phyloP scores from a whole-genome alignment of 257 asterid species.

The Jacaranda copaia region DNA sequence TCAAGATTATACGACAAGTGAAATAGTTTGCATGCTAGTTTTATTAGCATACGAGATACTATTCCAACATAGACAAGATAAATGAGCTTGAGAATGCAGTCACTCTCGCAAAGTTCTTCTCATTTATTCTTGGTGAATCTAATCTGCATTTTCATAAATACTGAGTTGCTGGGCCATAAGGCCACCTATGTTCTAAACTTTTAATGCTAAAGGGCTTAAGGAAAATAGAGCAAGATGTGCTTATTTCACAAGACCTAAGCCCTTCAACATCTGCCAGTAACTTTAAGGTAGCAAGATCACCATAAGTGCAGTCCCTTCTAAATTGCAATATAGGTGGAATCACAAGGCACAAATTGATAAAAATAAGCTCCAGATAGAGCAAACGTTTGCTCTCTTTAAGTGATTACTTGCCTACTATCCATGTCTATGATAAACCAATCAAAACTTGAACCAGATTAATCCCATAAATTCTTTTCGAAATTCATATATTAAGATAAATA shows the following conservation, averaged over 20 bases:
- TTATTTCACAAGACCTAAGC: constrained; percentile 85
- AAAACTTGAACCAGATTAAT: neutral
- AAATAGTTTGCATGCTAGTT: too few relatives aligned
- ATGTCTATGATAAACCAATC: constrained; percentile 47
- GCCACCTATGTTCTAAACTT: constrained; percentile 64
- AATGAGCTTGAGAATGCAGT: neutral
- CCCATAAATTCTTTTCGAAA: neutral
- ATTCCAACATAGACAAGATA: neutral
- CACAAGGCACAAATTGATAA: constrained; percentile 91
- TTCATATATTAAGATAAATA: neutral
- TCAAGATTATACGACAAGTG: too few relatives aligned
- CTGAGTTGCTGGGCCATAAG: constrained; percentile 89
- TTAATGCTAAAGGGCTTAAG: neutral
- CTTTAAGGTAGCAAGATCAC: constrained; percentile 88
- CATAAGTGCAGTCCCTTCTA: constrained; percentile 88
- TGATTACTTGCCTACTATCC: constrained; percentile 96
- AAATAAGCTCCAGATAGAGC: constrained; percentile 88
- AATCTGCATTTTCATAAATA: constrained; percentile 5
- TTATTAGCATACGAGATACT: too few relatives aligned
- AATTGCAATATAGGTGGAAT: constrained; percentile 74
- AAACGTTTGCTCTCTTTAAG: constrained; percentile 70
- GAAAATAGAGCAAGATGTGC: neutral
- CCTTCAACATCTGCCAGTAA: constrained; percentile 81
- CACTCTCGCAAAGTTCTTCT: neutral
- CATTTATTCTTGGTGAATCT: neutral